Evolutionary conservation across 495 filamentous ascomycete species (phyloP).

Genomic region (Neurospora sp.): DNA sequence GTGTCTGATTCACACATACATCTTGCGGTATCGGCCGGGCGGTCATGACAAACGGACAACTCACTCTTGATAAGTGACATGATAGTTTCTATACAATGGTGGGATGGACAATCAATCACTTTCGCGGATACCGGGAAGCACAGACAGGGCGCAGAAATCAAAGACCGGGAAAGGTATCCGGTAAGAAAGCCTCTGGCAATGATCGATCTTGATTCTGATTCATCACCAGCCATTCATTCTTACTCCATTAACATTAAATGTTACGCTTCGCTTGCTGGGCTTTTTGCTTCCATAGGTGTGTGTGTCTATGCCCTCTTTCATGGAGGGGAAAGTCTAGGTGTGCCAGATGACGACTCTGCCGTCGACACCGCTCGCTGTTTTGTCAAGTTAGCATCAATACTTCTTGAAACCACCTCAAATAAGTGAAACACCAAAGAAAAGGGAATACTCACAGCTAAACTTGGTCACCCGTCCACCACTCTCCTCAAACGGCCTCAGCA

Average conservation of each 20-base stretch:
- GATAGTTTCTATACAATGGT: neutral
- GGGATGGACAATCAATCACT: neutral
- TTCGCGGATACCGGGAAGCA: neutral
- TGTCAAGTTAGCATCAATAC: slow-evolving; percentile 28
- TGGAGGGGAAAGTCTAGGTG: slow-evolving; percentile 17
- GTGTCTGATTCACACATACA: neutral
- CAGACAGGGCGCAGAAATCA: neutral
- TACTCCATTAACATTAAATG: neutral
- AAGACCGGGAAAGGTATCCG: neutral
- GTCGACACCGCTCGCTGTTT: slow-evolving; percentile 79
- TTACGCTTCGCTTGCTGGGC: neutral
- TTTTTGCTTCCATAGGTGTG: neutral
- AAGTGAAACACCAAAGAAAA: neutral
- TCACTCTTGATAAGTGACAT: neutral
- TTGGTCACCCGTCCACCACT: slow-evolving; percentile 54
- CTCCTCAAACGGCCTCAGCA: slow-evolving; percentile 63
- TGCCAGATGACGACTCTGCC: slow-evolving; percentile 82
- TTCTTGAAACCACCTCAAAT: slow-evolving; percentile 3
- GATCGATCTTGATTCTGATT: neutral
- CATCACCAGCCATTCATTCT: neutral
- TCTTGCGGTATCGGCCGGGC: neutral
- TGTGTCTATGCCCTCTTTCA: slow-evolving; percentile 2
- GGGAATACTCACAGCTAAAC: slow-evolving; percentile 70
- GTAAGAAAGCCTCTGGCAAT: neutral
- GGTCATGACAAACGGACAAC: neutral